Percentiles rank a stretch among this genome's conserved stretches.
phyloP scores from a whole-genome alignment of 306 rosid species.

The Aeschynomene evenia region DNA sequence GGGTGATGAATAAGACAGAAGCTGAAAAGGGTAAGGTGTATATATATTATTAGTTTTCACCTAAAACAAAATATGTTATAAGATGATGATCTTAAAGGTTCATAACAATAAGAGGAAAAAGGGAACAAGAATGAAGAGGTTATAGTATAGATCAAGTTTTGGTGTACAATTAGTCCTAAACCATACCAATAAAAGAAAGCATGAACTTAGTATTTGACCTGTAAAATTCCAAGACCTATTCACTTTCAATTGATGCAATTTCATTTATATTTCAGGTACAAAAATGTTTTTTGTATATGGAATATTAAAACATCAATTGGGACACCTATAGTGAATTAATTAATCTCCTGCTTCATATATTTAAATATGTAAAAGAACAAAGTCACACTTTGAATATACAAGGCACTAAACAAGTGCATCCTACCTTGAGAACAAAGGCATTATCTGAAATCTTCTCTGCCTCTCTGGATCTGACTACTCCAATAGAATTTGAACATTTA shows the following conservation, averaged over 20 bases:
- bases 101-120: neutral
- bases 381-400: neutral
- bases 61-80: neutral
- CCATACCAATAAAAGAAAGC: neutral
- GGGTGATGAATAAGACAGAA: constrained; percentile 42
- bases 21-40: constrained; percentile 28
- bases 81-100: neutral
- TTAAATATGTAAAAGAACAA: neutral
- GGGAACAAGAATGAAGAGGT: neutral
- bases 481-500: constrained; percentile 9
- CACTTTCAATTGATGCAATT: neutral
- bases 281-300: neutral
- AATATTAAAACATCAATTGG: no score
- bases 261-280: neutral
- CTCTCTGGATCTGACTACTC: constrained; percentile 11
- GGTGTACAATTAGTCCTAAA: neutral
- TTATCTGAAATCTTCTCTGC: constrained; percentile 34
- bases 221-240: neutral
- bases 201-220: neutral
- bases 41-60: neutral
- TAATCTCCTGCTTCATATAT: no score
- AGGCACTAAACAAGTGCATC: neutral
- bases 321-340: neutral
- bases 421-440: constrained; percentile 39
- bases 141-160: neutral